Percentiles rank a stretch among this genome's conserved stretches.
Conservation (phyloP, 1,284 basidiomycete species). For the Exobasidium cylindrosporum region DNA sequence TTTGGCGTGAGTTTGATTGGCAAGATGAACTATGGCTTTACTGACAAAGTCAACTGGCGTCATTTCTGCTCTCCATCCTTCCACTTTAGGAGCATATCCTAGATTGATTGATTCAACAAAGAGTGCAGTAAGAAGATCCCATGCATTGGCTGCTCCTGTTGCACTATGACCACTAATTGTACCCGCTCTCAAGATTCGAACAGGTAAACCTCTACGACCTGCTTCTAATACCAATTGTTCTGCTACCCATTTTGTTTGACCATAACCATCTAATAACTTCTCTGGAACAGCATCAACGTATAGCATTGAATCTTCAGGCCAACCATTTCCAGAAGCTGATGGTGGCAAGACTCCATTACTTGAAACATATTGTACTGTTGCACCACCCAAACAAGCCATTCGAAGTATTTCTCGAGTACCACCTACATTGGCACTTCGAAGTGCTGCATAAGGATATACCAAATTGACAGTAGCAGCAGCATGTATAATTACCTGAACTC, state of each 20-base stretch:
- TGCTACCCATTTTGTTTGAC: conserved; percentile 56
- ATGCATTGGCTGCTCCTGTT: conserved; percentile 52
- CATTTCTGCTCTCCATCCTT: conserved; percentile 51
- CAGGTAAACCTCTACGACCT: conserved; percentile 46
- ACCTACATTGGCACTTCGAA: conserved; percentile 52
- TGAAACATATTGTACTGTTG: conserved; percentile 54
- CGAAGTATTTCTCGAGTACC: conserved; percentile 56
- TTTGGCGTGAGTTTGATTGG: conserved; percentile 21
- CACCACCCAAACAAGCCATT: conserved; percentile 50
- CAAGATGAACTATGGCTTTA: conserved; percentile 42
- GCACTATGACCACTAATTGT: conserved; percentile 51
- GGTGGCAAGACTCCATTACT: conserved; percentile 55
- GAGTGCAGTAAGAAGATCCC: conserved; percentile 49
- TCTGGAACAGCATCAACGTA: conserved; percentile 40
- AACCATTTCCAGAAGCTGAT: conserved; percentile 31
- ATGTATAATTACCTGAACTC: conserved; percentile 50
- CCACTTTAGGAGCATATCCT: conserved; percentile 46
- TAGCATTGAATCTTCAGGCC: conserved; percentile 44
- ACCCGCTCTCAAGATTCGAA: conserved; percentile 53
- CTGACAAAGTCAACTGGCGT: conserved; percentile 52
- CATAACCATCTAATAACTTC: conserved; percentile 53
- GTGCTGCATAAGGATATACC: conserved; percentile 54
- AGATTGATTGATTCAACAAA: conserved; percentile 53
- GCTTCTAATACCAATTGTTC: conserved; percentile 53
- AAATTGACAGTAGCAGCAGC: conserved; percentile 54